Base-by-base conservation (phyloP, 1,284 basidiomycete genomes). In the Rhodotorula sp. region DNA sequence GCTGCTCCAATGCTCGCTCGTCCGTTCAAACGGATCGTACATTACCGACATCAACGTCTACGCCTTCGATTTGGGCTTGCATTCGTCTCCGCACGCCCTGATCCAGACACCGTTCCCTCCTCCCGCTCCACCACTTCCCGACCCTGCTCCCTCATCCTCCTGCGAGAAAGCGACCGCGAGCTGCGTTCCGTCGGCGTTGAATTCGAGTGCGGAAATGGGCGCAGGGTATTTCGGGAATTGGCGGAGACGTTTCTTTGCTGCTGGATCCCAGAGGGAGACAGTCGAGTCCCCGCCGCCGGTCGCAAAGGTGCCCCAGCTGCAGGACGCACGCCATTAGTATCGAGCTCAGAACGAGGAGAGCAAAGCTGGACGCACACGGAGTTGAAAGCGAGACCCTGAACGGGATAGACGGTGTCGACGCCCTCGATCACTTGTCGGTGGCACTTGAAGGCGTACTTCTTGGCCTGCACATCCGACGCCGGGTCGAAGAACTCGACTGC, bases 361-460 rank as follows among this genome's bases (percentile, higher is more conserved):
- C 30, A 48, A 30, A 72, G 69, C 51, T 56, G 62, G 32, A 79
- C 88, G 73, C 79, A 93, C 85, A 86, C 82, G 0, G 95, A 93
- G 77, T 98, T 93, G 83, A 98, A 99, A 0, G 92, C 92, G 44
- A 99, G 85, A 0, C 90, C 87, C 78, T 98, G 96, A 73, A 99
- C 94, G 0, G 95, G 94, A 87, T 93, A 99, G n/a, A 98, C 94
- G 73, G 94, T 91, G 79, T 99, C 96, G n/a, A 91, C 89, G 48
- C 90, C 91, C 59, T 92, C 89, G 62, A 94, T 88, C 2, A 90
- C 88, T 78, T 93, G 89, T 27, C 95, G 85, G 79, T 99, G 95
- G 76, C 94, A 97, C 65, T 98, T 94, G 86, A 98, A 99, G 4
- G 96, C 96, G 79, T 99, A 99, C 81, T 97, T 97, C 79, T 90